These are phyloP conservation scores for Sporothrix mexicana DNA, from an alignment of 2,329 filamentous ascomycete genomes.

Conservation along the genomic window DNA sequence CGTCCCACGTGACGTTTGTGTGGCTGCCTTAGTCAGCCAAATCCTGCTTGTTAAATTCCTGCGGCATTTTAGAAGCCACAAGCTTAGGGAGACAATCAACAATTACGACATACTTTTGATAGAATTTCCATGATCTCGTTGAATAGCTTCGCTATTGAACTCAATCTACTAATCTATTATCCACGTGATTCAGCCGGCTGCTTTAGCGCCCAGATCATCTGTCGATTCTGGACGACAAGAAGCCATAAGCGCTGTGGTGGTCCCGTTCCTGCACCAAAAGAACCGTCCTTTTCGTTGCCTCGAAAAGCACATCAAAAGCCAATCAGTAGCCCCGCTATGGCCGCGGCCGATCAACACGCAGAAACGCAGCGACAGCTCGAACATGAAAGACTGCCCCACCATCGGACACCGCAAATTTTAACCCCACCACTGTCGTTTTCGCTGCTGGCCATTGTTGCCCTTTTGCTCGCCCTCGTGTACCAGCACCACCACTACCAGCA, in stretches of 20 bases:
- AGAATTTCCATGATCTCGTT: no score
- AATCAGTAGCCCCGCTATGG: constrained; percentile 20
- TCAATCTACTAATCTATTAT: no score
- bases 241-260: neutral
- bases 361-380: neutral
- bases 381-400: constrained; percentile 33
- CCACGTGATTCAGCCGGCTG: no score
- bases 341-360: neutral
- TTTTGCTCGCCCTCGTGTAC: constrained; percentile 35
- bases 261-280: neutral
- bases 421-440: constrained; percentile 51
- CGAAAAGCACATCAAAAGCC: neutral
- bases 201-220: no score
- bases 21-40: no score
- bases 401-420: constrained; percentile 44
- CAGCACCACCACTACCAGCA: constrained; percentile 33
- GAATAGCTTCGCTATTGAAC: no score
- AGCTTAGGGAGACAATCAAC: no score
- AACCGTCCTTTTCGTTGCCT: neutral
- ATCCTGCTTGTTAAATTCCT: no score
- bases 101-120: no score
- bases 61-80: no score
- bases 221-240: no score
- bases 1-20: no score
- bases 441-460: constrained; percentile 35